Evolutionary conservation across 1,284 basidiomycete genomes (phyloP), one percentile per base, ranked within the genome.

Genomic region (Papiliotrema terrestris): DNA sequence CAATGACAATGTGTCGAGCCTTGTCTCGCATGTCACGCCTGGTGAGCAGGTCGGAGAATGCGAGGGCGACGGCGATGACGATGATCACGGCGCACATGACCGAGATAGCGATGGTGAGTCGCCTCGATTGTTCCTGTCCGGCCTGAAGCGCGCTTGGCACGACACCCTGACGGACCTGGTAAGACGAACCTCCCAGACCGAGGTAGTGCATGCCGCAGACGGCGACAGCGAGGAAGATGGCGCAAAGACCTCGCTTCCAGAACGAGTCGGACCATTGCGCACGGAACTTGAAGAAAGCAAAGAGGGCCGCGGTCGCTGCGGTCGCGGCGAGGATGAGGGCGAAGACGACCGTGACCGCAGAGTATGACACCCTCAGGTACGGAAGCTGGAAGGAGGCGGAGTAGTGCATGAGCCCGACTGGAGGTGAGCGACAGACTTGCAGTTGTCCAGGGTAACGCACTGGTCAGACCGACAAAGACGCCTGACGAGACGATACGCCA

Each of bases 381-480:
- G 73, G 77, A 1, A 79, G 68, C 52, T 67, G 62, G 68, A 80
- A 79, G 2, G 75, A 71, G 13, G 79, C 78, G 32, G 78, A 78
- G 66, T 78, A 80, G 70, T 80, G 78, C 78, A 79, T 79, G 42
- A 78, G 67, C 61, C 69, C 66, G 59, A 74, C 71, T 71, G 54
- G 39, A 35, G 26, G 57, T 67, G 45, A 69, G 65, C 54, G n/a
- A 45, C n/a, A 17, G n/a, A 22, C n/a, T 32, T 38, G 45, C 25
- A 32, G 17, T 17, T 3, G 8, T 8, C 15, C 2, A 5, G 15
- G 11, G 37, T 13, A 87, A 56, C 77, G 89, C 65, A 89, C 93
- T 78, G 84, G 91, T 57, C 82, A 89, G 47, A 79, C 86, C 63
- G 85, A 93, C 75, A 84, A 92, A 75, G 77, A 88, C 45, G 82